A percentile compares a stretch with the other conserved stretches of the same genome.
These are phyloP conservation scores for Rosa rugosa DNA, from an alignment of 306 rosid genomes.

Conservation along the genomic window DNA sequence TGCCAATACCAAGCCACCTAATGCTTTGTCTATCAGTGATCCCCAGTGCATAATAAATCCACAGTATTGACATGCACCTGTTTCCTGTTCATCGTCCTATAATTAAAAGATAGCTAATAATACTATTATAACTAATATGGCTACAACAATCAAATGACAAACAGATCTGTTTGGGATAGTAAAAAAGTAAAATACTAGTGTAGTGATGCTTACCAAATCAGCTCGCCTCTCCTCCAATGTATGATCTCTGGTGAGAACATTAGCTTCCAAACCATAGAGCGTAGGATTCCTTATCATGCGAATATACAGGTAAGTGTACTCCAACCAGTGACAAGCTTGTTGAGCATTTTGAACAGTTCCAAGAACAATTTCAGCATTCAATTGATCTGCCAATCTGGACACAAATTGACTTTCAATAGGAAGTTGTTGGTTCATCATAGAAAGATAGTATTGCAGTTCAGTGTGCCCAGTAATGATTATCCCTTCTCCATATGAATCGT, in stretches of 20 bases:
- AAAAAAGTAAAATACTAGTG: conserved; percentile 6
- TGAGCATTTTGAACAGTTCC: conserved; percentile 87
- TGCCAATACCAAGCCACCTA: not conserved
- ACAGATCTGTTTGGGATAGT: not conserved
- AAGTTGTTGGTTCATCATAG: conserved; percentile 93
- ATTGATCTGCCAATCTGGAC: conserved; percentile 88
- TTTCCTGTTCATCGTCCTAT: not conserved
- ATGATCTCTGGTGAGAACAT: conserved; percentile 64
- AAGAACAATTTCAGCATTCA: conserved; percentile 90
- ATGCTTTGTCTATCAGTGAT: not conserved
- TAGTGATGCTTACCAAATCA: conserved; percentile 65
- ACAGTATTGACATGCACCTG: too few relatives aligned
- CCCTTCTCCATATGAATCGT: conserved; percentile 85
- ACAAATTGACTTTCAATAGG: conserved; percentile 94
- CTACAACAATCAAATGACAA: conserved; percentile 5
- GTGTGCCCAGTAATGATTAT: conserved; percentile 88
- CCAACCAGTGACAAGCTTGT: conserved; percentile 84
- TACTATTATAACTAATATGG: not conserved
- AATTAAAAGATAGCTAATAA: not conserved
- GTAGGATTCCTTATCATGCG: conserved; percentile 84
- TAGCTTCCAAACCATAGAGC: conserved; percentile 78
- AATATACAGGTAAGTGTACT: conserved; percentile 76
- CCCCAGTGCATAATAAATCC: not conserved
- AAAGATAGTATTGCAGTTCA: conserved; percentile 89
- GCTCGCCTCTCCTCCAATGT: conserved; percentile 86